These are phyloP conservation scores for Phaeotremella fagi DNA, from an alignment of 768 basidiomycete genomes.

Conservation along the genomic window DNA sequence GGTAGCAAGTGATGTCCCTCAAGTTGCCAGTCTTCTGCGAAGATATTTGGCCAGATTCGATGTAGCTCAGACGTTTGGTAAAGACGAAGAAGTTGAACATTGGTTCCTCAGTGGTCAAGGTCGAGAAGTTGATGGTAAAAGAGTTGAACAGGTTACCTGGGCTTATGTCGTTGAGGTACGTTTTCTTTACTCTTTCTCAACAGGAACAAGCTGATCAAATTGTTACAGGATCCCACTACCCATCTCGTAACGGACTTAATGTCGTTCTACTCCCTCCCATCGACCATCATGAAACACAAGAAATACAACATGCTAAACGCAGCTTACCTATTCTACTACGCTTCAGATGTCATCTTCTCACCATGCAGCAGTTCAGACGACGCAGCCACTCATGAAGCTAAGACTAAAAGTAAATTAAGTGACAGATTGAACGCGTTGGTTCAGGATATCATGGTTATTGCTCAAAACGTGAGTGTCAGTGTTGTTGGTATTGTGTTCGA, in stretches of 20 bases:
- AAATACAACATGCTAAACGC: slow-evolving; percentile 75
- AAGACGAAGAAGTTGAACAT: slow-evolving; percentile 72
- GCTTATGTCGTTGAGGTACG: slow-evolving; percentile 88
- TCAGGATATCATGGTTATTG: slow-evolving; percentile 73
- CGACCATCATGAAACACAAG: slow-evolving; percentile 75
- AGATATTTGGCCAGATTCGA: slow-evolving; percentile 82
- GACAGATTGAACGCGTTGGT: slow-evolving; percentile 67
- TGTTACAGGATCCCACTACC: slow-evolving; percentile 70
- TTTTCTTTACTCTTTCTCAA: background rate
- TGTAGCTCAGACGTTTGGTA: slow-evolving; percentile 66
- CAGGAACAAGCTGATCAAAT: background rate
- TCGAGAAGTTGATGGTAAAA: slow-evolving; percentile 53
- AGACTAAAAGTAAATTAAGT: slow-evolving; percentile 62
- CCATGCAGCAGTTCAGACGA: slow-evolving; percentile 49
- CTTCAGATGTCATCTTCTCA: slow-evolving; percentile 66
- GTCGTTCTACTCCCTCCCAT: slow-evolving; percentile 95
- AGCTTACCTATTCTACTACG: slow-evolving; percentile 95
- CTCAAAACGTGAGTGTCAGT: slow-evolving; percentile 55
- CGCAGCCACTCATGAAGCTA: slow-evolving; percentile 50
- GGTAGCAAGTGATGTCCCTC: slow-evolving; percentile 68
- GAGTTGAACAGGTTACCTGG: slow-evolving; percentile 86
- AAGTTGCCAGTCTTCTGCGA: slow-evolving; percentile 65
- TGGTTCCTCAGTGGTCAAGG: slow-evolving; percentile 84
- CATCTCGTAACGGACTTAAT: slow-evolving; percentile 89
- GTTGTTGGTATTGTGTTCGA: background rate